Evolutionary conservation across 208 protist species (phyloP).

Genomic region (Endotrypanum monterogeii): DNA sequence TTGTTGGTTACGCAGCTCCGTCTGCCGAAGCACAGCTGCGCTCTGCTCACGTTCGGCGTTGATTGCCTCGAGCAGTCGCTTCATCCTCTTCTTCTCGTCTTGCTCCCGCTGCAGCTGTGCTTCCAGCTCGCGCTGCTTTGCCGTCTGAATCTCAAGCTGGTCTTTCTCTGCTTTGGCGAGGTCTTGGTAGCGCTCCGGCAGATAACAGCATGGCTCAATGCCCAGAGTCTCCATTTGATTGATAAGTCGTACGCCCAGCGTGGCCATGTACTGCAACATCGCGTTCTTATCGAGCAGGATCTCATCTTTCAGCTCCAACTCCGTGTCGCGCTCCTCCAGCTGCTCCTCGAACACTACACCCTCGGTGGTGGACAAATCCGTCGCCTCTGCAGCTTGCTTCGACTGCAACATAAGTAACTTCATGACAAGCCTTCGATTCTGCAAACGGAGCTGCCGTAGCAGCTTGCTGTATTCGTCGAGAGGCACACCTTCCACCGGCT

Average conservation of each 20-base stretch:
- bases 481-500: constrained; percentile 59
- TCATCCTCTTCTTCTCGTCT: constrained; percentile 65
- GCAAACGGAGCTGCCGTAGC: constrained; percentile 57
- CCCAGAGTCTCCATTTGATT: constrained; percentile 71
- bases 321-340: constrained; percentile 67
- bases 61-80: constrained; percentile 60
- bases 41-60: constrained; percentile 66
- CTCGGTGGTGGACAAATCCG: constrained; percentile 5
- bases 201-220: constrained; percentile 65
- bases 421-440: constrained; percentile 48
- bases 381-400: background rate
- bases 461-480: constrained; percentile 73
- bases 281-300: constrained; percentile 77
- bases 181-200: constrained; percentile 70
- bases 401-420: constrained; percentile 39
- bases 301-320: constrained; percentile 79
- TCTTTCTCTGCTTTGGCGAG: constrained; percentile 58
- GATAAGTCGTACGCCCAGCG: constrained; percentile 62
- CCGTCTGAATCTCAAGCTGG: constrained; percentile 51
- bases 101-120: constrained; percentile 50
- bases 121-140: constrained; percentile 67
- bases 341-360: constrained; percentile 34
- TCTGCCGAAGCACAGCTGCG: constrained; percentile 44
- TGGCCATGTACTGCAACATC: constrained; percentile 77
- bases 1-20: constrained; percentile 51